phyloP scores from a whole-genome alignment of 352 stramenopile species.

The Globisporangium radiosum region DNA sequence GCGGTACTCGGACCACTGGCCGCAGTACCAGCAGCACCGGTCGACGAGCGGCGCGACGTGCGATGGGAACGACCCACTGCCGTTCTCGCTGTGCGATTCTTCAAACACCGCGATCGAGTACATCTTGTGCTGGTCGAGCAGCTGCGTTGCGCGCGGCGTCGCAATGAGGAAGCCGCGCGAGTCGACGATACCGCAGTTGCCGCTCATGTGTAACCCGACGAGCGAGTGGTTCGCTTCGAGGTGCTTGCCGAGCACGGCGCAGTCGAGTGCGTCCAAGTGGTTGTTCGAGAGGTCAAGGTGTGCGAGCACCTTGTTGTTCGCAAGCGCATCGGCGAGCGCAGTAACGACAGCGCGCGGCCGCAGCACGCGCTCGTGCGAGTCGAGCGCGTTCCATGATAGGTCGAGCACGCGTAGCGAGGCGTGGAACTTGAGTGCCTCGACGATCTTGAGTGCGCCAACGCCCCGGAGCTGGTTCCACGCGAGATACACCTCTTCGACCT shows the following conservation, averaged over 20 bases:
- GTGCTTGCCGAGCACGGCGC: constrained; percentile 44
- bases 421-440: constrained; percentile 70
- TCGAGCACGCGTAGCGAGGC: constrained; percentile 60
- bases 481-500: constrained; percentile 73
- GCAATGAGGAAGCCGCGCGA: constrained; percentile 59
- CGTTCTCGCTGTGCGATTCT: constrained; percentile 53
- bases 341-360: constrained; percentile 38
- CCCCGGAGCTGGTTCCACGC: constrained; percentile 71
- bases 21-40: constrained; percentile 74
- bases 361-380: constrained; percentile 36
- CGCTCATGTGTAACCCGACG: constrained; percentile 67
- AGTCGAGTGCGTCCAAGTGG: constrained; percentile 54
- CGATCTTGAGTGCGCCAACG: constrained; percentile 62
- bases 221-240: constrained; percentile 71
- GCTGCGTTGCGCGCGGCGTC: constrained; percentile 24
- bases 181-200: constrained; percentile 64
- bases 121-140: constrained; percentile 72
- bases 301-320: constrained; percentile 70
- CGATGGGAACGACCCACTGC: constrained; percentile 36
- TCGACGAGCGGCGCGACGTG: constrained; percentile 53
- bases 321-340: constrained; percentile 49
- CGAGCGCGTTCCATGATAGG: constrained; percentile 71
- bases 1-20: constrained; percentile 65
- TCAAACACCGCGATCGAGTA: constrained; percentile 73
- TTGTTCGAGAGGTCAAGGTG: constrained; percentile 77